Conservation (phyloP, 345 rosid species). For the Lepidium didymum region DNA sequence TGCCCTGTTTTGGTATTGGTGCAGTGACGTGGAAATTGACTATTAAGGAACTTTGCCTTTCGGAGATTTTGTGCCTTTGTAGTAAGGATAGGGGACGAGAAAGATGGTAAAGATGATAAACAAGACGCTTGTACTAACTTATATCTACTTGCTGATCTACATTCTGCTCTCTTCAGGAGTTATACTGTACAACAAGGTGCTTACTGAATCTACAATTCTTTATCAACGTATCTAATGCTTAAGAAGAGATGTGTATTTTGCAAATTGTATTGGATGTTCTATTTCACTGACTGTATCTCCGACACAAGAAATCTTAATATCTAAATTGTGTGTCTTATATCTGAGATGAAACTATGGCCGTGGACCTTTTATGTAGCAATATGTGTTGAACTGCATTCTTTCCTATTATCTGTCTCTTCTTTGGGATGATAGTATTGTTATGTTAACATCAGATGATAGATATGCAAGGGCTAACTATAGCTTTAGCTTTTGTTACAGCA, state of each 20-base stretch:
- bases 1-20: not conserved
- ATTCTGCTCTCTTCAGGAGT: conserved; percentile 85
- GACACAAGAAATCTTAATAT: not conserved
- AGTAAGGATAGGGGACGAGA: conserved; percentile 16
- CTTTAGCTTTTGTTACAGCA: not conserved
- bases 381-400: not conserved
- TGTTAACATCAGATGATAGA: not conserved
- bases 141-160: conserved; percentile 75
- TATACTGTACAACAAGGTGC: conserved; percentile 93
- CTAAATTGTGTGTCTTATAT: not conserved
- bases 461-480: not conserved
- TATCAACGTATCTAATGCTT: not conserved
- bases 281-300: not conserved
- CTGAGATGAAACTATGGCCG: not conserved
- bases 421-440: conserved; percentile 1
- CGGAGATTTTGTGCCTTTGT: not conserved
- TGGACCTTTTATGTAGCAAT: not conserved
- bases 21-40: not conserved
- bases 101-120: conserved; percentile 48
- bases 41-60: not conserved
- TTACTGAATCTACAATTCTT: not conserved
- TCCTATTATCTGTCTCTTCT: not conserved
- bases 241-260: not conserved
- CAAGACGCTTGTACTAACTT: conserved; percentile 77
- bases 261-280: not conserved